Evolutionary conservation across 257 asterid species (phyloP).

Genomic region (Paraleonurus japonicus): DNA sequence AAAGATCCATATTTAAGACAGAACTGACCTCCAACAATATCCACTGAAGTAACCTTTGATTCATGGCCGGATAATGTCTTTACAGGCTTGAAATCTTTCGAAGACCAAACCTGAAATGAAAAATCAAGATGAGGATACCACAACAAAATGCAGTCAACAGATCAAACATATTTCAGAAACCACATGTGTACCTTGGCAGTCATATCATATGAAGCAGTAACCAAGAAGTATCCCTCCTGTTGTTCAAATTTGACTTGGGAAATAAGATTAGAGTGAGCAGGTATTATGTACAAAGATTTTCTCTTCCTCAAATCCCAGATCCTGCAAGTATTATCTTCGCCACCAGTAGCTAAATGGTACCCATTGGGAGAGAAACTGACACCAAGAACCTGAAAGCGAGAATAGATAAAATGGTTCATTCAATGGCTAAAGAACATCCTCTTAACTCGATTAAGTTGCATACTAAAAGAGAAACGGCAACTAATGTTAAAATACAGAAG

Average conservation of each 20-base stretch:
- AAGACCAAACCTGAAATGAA: conserved; percentile 74
- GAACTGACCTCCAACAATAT: conserved; percentile 66
- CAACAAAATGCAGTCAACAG: background rate
- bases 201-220: conserved; percentile 84
- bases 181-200: conserved; percentile 70
- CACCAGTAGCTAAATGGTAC: conserved; percentile 92
- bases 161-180: background rate
- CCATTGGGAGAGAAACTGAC: conserved; percentile 91
- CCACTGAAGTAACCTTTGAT: conserved; percentile 80
- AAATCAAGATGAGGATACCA: conserved; percentile 19
- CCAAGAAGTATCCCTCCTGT: conserved; percentile 87
- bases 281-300: conserved; percentile 68
- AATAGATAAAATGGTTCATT: background rate
- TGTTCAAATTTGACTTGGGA: conserved; percentile 96
- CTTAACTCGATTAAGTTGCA: background rate
- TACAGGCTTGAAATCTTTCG: conserved; percentile 84
- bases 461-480: conserved; percentile 7
- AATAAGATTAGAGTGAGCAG: conserved; percentile 88
- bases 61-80: conserved; percentile 84
- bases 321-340: conserved; percentile 96
- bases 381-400: conserved; percentile 65
- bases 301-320: conserved; percentile 93
- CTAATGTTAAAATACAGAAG: conserved; percentile 13
- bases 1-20: background rate
- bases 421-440: background rate